These are phyloP conservation scores for Hypoxylon sp. DNA, from an alignment of 2,329 filamentous ascomycete genomes.

Conservation along the genomic window DNA sequence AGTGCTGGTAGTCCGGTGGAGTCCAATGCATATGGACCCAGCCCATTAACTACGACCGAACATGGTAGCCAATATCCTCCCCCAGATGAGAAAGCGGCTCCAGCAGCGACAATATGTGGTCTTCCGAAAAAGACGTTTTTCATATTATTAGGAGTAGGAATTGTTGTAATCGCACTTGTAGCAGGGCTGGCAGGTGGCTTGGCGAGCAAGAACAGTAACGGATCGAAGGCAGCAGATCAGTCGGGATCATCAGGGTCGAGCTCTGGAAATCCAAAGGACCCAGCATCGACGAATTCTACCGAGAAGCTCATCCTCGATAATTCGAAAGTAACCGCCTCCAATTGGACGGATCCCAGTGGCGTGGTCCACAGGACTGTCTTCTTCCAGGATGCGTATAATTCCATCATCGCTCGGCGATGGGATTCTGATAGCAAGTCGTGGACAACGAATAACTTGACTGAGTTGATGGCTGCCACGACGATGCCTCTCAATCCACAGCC, in stretches of 20 bases:
- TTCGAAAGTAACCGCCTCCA: constrained; percentile 45
- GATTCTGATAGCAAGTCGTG: constrained; percentile 46
- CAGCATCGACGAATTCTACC: constrained; percentile 25
- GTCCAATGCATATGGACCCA: constrained; percentile 27
- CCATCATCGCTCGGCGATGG: constrained; percentile 45
- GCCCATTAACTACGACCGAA: constrained; percentile 13
- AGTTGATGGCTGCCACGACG: constrained; percentile 43
- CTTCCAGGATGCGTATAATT: constrained; percentile 47
- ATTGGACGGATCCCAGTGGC: constrained; percentile 44
- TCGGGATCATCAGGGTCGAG: constrained; percentile 22
- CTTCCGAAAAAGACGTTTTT: constrained; percentile 42
- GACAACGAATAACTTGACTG: constrained; percentile 49
- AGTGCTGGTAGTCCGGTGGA: constrained; percentile 30
- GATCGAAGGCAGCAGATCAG: neutral
- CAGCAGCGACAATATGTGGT: constrained; percentile 44
- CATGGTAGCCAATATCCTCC: constrained; percentile 21
- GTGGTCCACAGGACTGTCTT: constrained; percentile 42
- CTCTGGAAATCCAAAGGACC: constrained; percentile 13
- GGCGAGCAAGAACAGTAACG: constrained; percentile 23
- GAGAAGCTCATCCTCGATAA: constrained; percentile 38
- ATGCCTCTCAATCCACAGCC: constrained; percentile 41
- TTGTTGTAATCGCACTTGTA: constrained; percentile 34
- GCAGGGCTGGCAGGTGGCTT: constrained; percentile 41
- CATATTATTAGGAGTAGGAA: constrained; percentile 39
- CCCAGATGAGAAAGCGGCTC: constrained; percentile 30